Evolutionary conservation across 768 basidiomycete species (phyloP).

Genomic region (Leccinum pellstonianum): DNA sequence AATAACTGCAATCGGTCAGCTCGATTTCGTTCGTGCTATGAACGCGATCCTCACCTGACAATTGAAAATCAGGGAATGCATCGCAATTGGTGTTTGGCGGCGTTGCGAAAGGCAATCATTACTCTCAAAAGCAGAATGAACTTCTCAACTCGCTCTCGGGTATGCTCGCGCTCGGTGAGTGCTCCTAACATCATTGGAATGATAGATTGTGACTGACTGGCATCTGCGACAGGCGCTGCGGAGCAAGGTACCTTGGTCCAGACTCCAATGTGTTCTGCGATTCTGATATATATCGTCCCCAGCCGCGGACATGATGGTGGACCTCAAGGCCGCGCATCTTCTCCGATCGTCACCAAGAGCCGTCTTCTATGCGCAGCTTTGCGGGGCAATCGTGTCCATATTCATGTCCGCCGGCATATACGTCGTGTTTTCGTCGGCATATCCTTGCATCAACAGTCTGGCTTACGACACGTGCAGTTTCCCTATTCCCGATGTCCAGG

Average conservation of each 20-base stretch:
- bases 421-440: slow-evolving; percentile 2
- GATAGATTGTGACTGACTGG: background rate
- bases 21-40: background rate
- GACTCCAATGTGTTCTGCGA: background rate
- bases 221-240: background rate
- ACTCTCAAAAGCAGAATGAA: background rate
- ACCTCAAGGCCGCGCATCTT: slow-evolving; percentile 1
- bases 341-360: slow-evolving; percentile 3
- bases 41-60: background rate
- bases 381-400: slow-evolving; percentile 1
- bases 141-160: background rate
- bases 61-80: background rate
- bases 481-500: slow-evolving; percentile 6
- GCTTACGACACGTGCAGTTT: slow-evolving; percentile 5
- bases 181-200: background rate
- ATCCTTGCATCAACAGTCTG: slow-evolving; percentile 1
- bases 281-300: background rate
- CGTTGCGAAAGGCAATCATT: background rate
- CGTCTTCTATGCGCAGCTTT: background rate
- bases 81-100: slow-evolving; percentile 1
- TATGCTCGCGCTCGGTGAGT: background rate
- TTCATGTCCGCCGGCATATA: slow-evolving; percentile 4
- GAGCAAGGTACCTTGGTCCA: background rate
- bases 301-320: slow-evolving; percentile 3
- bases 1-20: background rate